Conservation (phyloP, 192 early-diverging fungal genomes). For the Entrophospora sp. region DNA sequence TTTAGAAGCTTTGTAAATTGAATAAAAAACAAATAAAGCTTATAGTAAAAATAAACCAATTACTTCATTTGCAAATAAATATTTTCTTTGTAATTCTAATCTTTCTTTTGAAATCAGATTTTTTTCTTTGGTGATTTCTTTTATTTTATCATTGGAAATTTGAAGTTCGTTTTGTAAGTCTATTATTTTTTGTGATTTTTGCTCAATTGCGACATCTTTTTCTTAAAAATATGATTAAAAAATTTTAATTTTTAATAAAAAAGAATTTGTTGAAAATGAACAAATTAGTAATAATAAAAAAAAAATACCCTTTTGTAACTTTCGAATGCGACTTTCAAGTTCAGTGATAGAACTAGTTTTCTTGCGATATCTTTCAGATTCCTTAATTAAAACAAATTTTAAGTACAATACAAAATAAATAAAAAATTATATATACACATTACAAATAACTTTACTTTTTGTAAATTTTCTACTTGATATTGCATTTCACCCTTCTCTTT, state of each 20-base stretch:
- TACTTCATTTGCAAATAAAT: constrained; percentile 7
- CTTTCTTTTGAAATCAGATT: constrained; percentile 3
- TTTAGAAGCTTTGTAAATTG: background rate
- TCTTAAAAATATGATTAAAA: background rate
- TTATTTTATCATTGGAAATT: background rate
- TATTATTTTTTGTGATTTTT: constrained; percentile 4
- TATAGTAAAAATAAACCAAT: background rate
- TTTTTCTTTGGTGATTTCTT: constrained; percentile 12
- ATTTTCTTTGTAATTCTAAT: background rate
- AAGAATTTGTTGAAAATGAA: background rate
- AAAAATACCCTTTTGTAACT: constrained; percentile 14
- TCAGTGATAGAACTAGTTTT: constrained; percentile 4
- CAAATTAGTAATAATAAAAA: background rate
- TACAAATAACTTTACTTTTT: constrained; percentile 9
- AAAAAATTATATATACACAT: background rate
- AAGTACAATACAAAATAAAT: background rate
- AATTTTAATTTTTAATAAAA: background rate
- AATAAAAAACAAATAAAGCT: background rate
- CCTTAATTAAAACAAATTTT: no score
- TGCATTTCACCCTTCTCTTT: constrained; percentile 12
- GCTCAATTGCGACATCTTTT: constrained; percentile 1
- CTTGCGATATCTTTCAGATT: background rate
- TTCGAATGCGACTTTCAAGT: constrained; percentile 2
- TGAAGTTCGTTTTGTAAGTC: constrained; percentile 14
- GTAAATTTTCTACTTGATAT: constrained; percentile 15